These are phyloP conservation scores for Zasmidium angulare DNA, from an alignment of 2,329 filamentous ascomycete genomes.

Conservation along the genomic window DNA sequence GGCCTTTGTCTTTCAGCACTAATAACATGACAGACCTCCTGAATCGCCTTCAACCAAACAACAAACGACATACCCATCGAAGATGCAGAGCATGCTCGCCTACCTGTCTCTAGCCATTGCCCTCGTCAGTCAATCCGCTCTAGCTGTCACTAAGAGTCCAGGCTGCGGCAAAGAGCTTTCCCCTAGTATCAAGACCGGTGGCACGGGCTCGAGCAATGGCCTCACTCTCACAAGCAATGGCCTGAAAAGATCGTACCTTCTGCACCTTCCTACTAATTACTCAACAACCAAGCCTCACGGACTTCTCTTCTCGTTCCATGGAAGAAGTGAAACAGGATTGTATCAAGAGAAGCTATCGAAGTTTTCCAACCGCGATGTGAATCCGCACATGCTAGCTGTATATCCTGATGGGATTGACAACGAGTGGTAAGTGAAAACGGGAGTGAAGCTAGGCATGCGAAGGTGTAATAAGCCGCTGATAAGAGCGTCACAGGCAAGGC, in stretches of 20 bases:
- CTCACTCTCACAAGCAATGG: conserved; percentile 20
- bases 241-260: conserved; percentile 35
- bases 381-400: conserved; percentile 44
- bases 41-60: background rate
- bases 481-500: conserved; percentile 33
- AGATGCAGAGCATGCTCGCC: background rate
- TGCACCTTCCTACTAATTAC: conserved; percentile 43
- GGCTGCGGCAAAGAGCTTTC: conserved; percentile 24
- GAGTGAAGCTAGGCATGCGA: background rate
- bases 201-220: conserved; percentile 15
- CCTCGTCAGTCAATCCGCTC: background rate
- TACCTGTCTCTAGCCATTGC: background rate
- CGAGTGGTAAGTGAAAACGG: conserved; percentile 26
- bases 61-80: background rate
- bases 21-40: background rate
- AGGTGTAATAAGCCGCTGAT: background rate
- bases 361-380: conserved; percentile 46
- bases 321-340: conserved; percentile 38
- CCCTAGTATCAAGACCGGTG: conserved; percentile 17
- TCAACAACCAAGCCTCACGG: conserved; percentile 37
- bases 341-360: conserved; percentile 43
- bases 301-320: conserved; percentile 50
- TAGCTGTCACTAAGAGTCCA: conserved; percentile 3
- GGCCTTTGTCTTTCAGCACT: background rate
- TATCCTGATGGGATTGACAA: conserved; percentile 43